Evolutionary conservation across 106 monocot genomes (phyloP).

Genomic region (Cymbidium sinense): DNA sequence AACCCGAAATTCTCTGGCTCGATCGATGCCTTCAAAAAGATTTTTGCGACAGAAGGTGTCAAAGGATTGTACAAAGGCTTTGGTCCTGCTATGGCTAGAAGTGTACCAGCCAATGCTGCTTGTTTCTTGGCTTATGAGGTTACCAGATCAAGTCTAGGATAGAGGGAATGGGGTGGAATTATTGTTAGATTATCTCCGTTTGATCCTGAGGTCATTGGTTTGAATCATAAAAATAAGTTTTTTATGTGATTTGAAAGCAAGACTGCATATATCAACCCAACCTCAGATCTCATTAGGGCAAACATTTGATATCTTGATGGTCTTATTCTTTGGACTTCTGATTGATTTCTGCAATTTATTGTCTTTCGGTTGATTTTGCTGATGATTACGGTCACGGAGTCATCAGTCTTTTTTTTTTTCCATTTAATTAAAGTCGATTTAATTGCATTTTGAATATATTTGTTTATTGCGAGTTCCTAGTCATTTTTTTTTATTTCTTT

Average conservation of each 20-base stretch:
- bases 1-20: conserved; percentile 79
- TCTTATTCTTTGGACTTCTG: neutral
- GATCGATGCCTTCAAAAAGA: conserved; percentile 70
- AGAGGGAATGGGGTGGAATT: neutral
- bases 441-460: no score
- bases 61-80: conserved; percentile 95
- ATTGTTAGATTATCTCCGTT: neutral
- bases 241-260: neutral
- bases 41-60: conserved; percentile 62
- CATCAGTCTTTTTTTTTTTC: no score
- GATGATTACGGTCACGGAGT: neutral
- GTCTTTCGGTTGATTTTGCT: neutral
- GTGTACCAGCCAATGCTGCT: conserved; percentile 82
- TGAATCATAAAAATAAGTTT: neutral
- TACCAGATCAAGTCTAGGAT: conserved; percentile 61
- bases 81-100: conserved; percentile 91
- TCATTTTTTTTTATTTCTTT: no score
- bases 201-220: neutral
- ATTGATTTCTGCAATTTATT: neutral
- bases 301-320: neutral
- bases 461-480: no score
- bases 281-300: no score
- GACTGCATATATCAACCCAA: neutral
- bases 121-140: conserved; percentile 94
- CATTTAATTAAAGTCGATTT: no score